Conservation (phyloP, 306 rosid genomes). For the Argentina anserina region DNA sequence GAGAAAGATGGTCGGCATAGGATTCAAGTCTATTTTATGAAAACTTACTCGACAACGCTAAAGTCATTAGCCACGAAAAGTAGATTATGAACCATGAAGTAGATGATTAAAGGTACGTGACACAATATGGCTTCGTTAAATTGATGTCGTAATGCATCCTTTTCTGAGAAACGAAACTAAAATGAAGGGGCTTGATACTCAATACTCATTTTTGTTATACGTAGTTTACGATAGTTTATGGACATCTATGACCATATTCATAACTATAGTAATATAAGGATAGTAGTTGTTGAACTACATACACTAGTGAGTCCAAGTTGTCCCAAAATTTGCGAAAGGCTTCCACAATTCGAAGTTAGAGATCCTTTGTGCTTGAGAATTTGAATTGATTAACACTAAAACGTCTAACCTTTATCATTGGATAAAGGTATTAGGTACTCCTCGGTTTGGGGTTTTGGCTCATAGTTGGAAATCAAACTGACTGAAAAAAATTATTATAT, state of each 20-base stretch:
- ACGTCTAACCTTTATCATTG: not conserved
- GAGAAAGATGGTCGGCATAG: not conserved
- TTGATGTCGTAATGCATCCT: no score
- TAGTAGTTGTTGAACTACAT: not conserved
- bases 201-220: no score
- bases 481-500: not conserved
- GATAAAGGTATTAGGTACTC: not conserved
- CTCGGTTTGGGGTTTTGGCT: not conserved
- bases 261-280: not conserved
- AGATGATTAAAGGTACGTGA: no score
- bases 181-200: no score
- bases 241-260: no score
- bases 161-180: no score
- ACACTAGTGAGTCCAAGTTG: not conserved
- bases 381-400: not conserved
- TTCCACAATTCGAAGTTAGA: not conserved
- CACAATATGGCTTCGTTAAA: no score
- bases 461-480: not conserved
- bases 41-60: not conserved
- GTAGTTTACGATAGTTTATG: no score
- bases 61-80: no score
- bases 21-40: not conserved
- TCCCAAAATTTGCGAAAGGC: not conserved
- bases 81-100: no score
- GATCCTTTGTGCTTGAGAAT: not conserved